Evolutionary conservation across 2,329 filamentous ascomycete species (phyloP).

Genomic region (Fonsecaea nubica): DNA sequence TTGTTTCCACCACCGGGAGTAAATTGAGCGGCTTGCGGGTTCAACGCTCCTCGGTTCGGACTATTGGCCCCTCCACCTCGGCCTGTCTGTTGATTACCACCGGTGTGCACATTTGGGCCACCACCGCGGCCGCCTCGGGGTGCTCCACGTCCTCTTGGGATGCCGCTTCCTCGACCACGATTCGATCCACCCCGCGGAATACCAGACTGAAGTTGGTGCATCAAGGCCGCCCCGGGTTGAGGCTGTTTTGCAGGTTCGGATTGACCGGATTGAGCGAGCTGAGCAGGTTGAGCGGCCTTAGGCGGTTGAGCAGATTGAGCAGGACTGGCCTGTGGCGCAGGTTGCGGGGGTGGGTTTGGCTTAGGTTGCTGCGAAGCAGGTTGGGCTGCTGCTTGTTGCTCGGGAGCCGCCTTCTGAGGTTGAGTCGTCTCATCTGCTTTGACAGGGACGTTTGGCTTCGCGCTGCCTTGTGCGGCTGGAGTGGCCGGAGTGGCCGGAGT

Average conservation of each 20-base stretch:
- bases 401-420: slow-evolving; percentile 32
- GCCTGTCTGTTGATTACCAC: slow-evolving; percentile 43
- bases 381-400: slow-evolving; percentile 30
- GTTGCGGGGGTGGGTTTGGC: background rate
- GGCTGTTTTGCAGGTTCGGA: slow-evolving; percentile 28
- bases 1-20: slow-evolving; percentile 65
- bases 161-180: slow-evolving; percentile 45
- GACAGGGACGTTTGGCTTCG: slow-evolving; percentile 15
- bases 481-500: slow-evolving; percentile 28
- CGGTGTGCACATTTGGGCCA: slow-evolving; percentile 45
- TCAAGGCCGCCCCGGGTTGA: slow-evolving; percentile 33
- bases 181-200: slow-evolving; percentile 34
- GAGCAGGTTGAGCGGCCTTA: background rate
- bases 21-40: slow-evolving; percentile 60
- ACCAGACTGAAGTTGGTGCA: slow-evolving; percentile 35
- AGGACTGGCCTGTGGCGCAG: background rate
- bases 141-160: slow-evolving; percentile 53
- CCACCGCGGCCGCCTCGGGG: slow-evolving; percentile 49
- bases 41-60: slow-evolving; percentile 51
- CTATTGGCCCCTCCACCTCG: slow-evolving; percentile 37
- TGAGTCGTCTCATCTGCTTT: slow-evolving; percentile 33
- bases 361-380: slow-evolving; percentile 26
- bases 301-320: background rate
- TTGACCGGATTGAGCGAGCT: slow-evolving; percentile 10
- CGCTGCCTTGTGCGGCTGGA: slow-evolving; percentile 27